Base-by-base conservation (phyloP, 495 filamentous ascomycete species). In the Trichoderma gamsii region DNA sequence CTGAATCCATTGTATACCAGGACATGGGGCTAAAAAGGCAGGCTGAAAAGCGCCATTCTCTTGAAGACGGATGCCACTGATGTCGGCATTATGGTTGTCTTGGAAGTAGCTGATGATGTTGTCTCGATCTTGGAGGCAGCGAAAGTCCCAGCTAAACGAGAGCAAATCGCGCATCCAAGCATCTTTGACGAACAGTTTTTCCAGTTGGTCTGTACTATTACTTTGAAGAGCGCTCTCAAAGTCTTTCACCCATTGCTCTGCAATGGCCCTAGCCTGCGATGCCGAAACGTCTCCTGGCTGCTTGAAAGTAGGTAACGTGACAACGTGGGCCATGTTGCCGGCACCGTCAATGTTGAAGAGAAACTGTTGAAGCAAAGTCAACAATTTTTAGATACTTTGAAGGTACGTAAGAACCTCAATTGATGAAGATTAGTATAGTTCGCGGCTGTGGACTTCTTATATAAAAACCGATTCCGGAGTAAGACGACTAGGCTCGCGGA, bases 161-260 rank as follows among this genome's bases (percentile, higher is more conserved):
- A 86, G 76, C 69, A 82, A 80, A 52, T 87, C 84, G 13, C 84
- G 80, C 83, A 84, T 86, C 76, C 79, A 84, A 9, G 79, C 80
- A 29, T 83, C 79, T 16, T 73, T 63, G 18, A 81, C 78, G 52
- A 84, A 82, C 1, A 82, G 16, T 44, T 5, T 25, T 27, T 32
- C 21, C 63, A 71, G 0, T 21, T 66, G 0, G 0, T 64, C 61
- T 41, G 3, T 35, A 21, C 7, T 15, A 23, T 41, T 16, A 8
- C 27, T 21, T 21, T 64, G 16, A 21, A 64, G 29, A 64, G 29
- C 15, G 38, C 61, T 18, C 12, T 64, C 61, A 41, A 64, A 64
- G 13, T 64, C 61, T 35, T 23, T n/a, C 11, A 16, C 15, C 61
- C 61, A 64, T 18, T 1, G 27, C 38, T 64, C 61, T 11, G 38